Percentiles rank a stretch among this genome's conserved stretches.
Conservation (phyloP, 495 filamentous ascomycete species). For the Lepraria neglecta region DNA sequence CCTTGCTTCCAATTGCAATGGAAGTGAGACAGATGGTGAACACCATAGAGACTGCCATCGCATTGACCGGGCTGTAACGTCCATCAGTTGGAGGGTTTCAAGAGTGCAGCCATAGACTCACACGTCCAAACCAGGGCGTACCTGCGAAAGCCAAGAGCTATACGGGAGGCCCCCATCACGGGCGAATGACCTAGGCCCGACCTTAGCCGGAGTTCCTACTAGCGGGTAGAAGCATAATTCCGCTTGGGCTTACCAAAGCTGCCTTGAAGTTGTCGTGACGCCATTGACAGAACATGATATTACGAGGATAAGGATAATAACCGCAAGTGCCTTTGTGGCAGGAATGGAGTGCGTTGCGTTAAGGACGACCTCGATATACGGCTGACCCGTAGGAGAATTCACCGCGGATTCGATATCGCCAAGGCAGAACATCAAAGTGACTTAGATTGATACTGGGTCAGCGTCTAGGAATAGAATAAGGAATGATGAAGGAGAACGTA, state of each 20-base stretch:
- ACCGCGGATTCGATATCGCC: constrained; percentile 33
- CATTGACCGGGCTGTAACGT: constrained; percentile 34
- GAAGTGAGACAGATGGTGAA: constrained; percentile 33
- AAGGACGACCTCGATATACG: constrained; percentile 37
- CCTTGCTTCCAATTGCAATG: constrained; percentile 33
- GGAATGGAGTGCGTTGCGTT: constrained; percentile 30
- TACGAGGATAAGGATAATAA: constrained; percentile 34
- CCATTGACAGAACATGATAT: constrained; percentile 35
- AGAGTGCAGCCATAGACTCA: constrained; percentile 15
- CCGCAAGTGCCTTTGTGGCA: constrained; percentile 32
- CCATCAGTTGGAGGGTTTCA: constrained; percentile 15
- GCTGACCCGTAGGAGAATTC: constrained; percentile 31
- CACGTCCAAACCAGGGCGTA: constrained; percentile 24
- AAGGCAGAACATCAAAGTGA: constrained; percentile 32
- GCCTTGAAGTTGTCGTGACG: constrained; percentile 38
- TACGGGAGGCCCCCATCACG: constrained; percentile 43
- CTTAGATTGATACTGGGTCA: constrained; percentile 19
- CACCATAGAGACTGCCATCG: constrained; percentile 25
- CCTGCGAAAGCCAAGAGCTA: constrained; percentile 33
- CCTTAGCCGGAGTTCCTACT: constrained; percentile 10
- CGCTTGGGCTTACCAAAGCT: constrained; percentile 31
- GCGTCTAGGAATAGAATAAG: constrained; percentile 18
- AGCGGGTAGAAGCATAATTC: constrained; percentile 4
- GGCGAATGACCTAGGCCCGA: constrained; percentile 32
- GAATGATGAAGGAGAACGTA: constrained; percentile 23